These are phyloP conservation scores for Scolecobasidium constrictum DNA, from an alignment of 2,329 filamentous ascomycete genomes.

Conservation along the genomic window DNA sequence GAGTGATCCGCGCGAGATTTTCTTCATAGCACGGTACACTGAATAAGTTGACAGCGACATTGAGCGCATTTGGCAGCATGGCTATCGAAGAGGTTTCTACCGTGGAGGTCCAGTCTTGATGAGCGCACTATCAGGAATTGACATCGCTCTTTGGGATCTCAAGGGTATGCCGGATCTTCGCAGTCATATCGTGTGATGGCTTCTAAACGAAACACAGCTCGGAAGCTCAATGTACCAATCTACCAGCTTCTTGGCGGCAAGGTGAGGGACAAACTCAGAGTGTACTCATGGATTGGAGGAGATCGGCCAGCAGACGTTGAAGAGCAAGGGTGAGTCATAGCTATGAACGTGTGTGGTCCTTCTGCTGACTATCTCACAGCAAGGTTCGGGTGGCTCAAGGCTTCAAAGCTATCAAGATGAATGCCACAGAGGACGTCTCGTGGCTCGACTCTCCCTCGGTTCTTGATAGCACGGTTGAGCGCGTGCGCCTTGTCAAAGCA, in stretches of 20 bases:
- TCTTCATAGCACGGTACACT: too few species aligned
- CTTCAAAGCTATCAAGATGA: constrained; percentile 65
- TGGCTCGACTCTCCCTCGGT: constrained; percentile 64
- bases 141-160: constrained; percentile 72
- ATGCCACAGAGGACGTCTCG: constrained; percentile 62
- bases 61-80: constrained; percentile 72
- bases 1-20: constrained; percentile 16
- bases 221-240: constrained; percentile 54
- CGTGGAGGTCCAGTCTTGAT: constrained; percentile 70
- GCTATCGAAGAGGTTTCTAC: constrained; percentile 56
- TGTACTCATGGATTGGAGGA: constrained; percentile 72
- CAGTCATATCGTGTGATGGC: not conserved
- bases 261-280: constrained; percentile 56
- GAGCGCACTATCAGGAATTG: constrained; percentile 65
- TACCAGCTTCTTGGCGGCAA: constrained; percentile 67
- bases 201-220: constrained; percentile 26
- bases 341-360: too few species aligned
- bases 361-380: constrained; percentile 23
- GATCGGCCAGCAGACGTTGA: constrained; percentile 59
- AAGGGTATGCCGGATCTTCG: constrained; percentile 38
- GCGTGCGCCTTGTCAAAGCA: constrained; percentile 57
- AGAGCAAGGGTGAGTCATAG: constrained; percentile 42
- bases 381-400: constrained; percentile 49
- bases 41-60: constrained; percentile 58
- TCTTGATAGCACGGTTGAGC: constrained; percentile 53